Evolutionary conservation across 495 filamentous ascomycete species (phyloP), one percentile per base, ranked within the genome.

Genomic region (Penicillium diatomitis): DNA sequence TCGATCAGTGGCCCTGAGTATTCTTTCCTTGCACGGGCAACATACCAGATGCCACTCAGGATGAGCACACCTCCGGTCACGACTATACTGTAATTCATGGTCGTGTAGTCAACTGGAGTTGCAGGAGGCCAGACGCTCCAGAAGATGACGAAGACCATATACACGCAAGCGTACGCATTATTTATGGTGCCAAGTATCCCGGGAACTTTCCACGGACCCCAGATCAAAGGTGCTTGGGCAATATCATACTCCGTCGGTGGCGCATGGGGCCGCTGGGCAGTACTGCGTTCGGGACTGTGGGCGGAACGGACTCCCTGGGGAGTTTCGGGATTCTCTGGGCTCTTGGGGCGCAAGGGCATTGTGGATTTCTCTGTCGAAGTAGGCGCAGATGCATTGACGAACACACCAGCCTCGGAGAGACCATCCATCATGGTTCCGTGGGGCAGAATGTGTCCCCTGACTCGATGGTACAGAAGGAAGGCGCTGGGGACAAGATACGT

Each of bases 61-160:
- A 66, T 49, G 6, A 69, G 39, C 4, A 69, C 61, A 6, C 51
- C 52, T 6, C 52, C 63, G 6, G 70, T 66, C 2, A 71, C 57
- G 12, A 74, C 56, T 27, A 62, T 59, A 12, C 63, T 68, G 52
- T 72, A 76, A 57, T 76, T 73, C 73, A 74, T 74, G 9, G 51
- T 66, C 5, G 54, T 50, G n/a, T 62, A 54, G 8, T 64, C 67
- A 6, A 71, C 67, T 0, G 68, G 67, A 7, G 67, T 54, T 9
- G 11, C 35, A 0, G 64, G 51, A 6, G 69, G 72, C 65, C 68
- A 75, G 42, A 73, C 71, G 35, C 61, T 68, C 60, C 70, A 75
- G 45, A 74, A 68, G 45, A 74, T 59, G 6, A 64, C 56, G 34
- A 70, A 61, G 3, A 58, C 32, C 53, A 64, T 59, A 42, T 68